Conservation (phyloP, 2,329 filamentous ascomycete species). For the Epichloe elymi region DNA sequence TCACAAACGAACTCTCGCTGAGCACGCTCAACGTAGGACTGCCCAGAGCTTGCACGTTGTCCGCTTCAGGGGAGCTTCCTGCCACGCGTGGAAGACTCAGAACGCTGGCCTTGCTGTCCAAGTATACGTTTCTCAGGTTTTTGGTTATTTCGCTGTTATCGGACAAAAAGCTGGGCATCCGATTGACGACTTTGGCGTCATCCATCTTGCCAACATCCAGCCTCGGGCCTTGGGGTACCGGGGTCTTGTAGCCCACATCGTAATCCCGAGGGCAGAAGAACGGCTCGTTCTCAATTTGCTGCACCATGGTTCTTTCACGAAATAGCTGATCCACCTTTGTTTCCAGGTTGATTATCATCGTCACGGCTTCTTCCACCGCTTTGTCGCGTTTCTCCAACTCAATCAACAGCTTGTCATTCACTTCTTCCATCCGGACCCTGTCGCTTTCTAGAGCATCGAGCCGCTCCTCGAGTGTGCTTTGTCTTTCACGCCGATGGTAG, state of each 20-base stretch:
- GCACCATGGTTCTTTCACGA: conserved; percentile 39
- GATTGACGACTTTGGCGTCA: conserved; percentile 28
- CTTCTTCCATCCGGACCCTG: conserved; percentile 38
- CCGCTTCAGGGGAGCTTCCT: conserved; percentile 25
- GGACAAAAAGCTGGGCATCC: conserved; percentile 53
- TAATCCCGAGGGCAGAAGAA: conserved; percentile 20
- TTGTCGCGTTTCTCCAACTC: conserved; percentile 57
- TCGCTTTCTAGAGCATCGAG: conserved; percentile 42
- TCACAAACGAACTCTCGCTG: conserved; percentile 55
- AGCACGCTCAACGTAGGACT: conserved; percentile 52
- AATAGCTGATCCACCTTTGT: conserved; percentile 41
- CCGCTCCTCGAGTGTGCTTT: conserved; percentile 43
- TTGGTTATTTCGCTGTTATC: conserved; percentile 46
- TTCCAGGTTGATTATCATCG: conserved; percentile 55
- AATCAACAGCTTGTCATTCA: conserved; percentile 43
- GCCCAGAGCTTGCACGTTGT: conserved; percentile 26
- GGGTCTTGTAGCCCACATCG: conserved; percentile 15
- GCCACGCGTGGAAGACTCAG: conserved; percentile 35
- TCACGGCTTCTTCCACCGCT: conserved; percentile 56
- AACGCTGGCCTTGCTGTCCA: conserved; percentile 35
- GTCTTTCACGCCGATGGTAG: conserved; percentile 53
- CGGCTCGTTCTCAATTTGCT: conserved; percentile 32
- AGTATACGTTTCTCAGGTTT: conserved; percentile 46
- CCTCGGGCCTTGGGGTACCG: conserved; percentile 8
- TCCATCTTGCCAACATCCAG: conserved; percentile 12